Base-by-base conservation (phyloP, 108 stramenopile genomes). In the Bacterosira constricta region DNA sequence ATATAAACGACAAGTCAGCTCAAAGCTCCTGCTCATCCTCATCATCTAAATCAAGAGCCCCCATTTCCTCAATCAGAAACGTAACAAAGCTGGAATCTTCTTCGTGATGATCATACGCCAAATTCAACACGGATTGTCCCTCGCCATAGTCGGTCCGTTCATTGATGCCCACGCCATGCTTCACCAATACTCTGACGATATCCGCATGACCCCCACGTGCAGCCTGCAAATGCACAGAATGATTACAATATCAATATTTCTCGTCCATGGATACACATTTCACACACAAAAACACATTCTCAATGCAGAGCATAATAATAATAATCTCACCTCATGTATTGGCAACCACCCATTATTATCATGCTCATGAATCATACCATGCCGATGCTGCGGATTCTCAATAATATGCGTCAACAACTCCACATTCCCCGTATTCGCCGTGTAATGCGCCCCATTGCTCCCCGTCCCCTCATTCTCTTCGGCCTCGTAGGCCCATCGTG, bases 291-390 rank as follows among this genome's bases (percentile, higher is more conserved):
- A n/a, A n/a, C n/a, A n/a, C n/a, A n/a, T n/a, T n/a, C n/a, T n/a
- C n/a, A n/a, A n/a, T 37, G 36, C 36, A 37, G 9, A 37, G 36
- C 36, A 37, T 9, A 37, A 37, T 37, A n/a, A 2, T 42, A 2
- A 42, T 42, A 12, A 42, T 42, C 55, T 63, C 26, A 64, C 73
- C 73, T 73, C 73, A 41, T 76, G 75, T 45, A 76, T 58, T 2
- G 75, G 75, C 35, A 55, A 31, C 75, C 75, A 64, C 1, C 64
- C 66, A 66, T 73, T 72, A 20, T 32, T 34, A 53, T 79, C 69
- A 45, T 39, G 47, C 44, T 69, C 71, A 35, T 51, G 65, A 23
- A 56, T 45, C 60, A 66, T 53, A 26, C 63, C 51, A 27, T n/a
- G 34, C 50, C 63, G 20, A 46, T 67, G 44, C 11, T 59, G 42